Evolutionary conservation across 345 rosid genomes (phyloP), one percentile per base, ranked within the genome.

Genomic region (Eucalyptus tenuipes): DNA sequence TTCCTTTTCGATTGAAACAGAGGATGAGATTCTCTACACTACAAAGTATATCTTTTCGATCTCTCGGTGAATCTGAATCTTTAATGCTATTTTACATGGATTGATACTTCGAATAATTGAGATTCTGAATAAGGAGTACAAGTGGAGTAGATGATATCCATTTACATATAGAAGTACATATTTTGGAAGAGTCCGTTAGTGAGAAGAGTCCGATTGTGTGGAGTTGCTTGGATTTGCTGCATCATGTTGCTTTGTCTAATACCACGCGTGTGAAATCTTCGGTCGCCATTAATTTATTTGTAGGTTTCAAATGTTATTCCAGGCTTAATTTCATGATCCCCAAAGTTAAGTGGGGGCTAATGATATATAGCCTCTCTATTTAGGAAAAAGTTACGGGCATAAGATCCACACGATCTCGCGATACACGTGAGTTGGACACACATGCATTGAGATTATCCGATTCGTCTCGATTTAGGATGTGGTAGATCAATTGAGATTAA

Each of bases 401-500:
- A 14, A 64, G 71, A n/a, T 64, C 2, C 17, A n/a, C 37, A 15
- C 1, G 1, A 64, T 64, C 18, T 29, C 5, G 0, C 18, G 1
- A 31, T 12, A 29, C 16, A 13, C 0, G 37, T 13, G 17, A 29
- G 5, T 29, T 13, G 33, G 33, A 14, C 18, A 61, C 71, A 14
- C 17, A 14, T 14, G 37, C 5, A 64, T 64, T 31, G 2, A 13
- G 5, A 29, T 15, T 7, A 13, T 64, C 71, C 10, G 5, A 29
- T 64, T n/a, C 3, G 17, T 4, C 13, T 15, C 18, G 18, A n/a
- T n/a, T 64, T 29, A 64, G 37, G 71, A 64, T 14, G 18, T 16
- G 68, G 10, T 7, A n/a, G 37, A 64, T 64, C 18, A 7, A 29
- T 15, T 6, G 18, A 29, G 33, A 29, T 64, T n/a, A n/a, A 64